A percentile compares a stretch with the other conserved stretches of the same genome.
phyloP scores from a whole-genome alignment of 371 early-diverging fungal genomes.

The Mycotypha africana region DNA sequence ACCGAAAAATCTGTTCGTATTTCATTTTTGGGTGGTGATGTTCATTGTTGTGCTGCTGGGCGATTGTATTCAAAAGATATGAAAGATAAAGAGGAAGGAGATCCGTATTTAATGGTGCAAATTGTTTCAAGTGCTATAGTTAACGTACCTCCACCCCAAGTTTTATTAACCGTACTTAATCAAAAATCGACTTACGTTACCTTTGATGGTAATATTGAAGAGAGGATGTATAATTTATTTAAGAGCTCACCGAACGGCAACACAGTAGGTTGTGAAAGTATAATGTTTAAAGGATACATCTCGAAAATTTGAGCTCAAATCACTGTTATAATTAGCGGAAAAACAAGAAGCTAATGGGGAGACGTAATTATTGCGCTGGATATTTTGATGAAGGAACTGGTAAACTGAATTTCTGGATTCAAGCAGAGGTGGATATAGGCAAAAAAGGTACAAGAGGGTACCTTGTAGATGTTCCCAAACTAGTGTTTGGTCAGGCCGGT shows the following conservation, averaged over 20 bases:
- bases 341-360: constrained; percentile 36
- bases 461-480: constrained; percentile 26
- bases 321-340: constrained; percentile 11
- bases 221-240: constrained; percentile 38
- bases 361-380: constrained; percentile 33
- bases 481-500: constrained; percentile 28
- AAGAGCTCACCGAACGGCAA: constrained; percentile 35
- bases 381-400: constrained; percentile 26
- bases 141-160: constrained; percentile 49
- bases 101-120: constrained; percentile 70
- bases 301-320: neutral
- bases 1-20: constrained; percentile 60
- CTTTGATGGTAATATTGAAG: constrained; percentile 31
- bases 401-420: constrained; percentile 33
- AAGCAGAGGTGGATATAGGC: constrained; percentile 26
- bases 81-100: constrained; percentile 47
- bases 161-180: constrained; percentile 28
- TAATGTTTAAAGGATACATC: neutral
- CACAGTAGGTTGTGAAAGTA: constrained; percentile 9
- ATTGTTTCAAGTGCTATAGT: constrained; percentile 76
- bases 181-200: constrained; percentile 29
- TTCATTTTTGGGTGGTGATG: constrained; percentile 80
- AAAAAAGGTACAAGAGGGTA: constrained; percentile 32
- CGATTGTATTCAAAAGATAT: constrained; percentile 46
- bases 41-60: constrained; percentile 76